These are phyloP conservation scores for Daldinia eschscholtzii DNA, from an alignment of 2,329 filamentous ascomycete species.

Conservation along the genomic window DNA sequence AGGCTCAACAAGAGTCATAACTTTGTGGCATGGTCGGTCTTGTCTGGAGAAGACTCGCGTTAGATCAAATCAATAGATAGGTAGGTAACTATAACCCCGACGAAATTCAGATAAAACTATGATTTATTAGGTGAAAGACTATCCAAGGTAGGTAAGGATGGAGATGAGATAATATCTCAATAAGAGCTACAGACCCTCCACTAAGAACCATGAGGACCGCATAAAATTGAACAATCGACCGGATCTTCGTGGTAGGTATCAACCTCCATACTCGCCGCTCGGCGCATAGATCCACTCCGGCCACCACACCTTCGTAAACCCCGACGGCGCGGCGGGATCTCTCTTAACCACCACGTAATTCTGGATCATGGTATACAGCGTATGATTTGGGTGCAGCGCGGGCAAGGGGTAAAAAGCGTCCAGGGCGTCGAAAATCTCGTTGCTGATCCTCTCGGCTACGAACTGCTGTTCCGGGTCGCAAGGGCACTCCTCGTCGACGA, in stretches of 20 bases:
- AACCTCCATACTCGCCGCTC: background rate
- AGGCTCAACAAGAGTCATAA: too few relatives aligned
- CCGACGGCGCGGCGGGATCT: background rate
- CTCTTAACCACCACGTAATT: background rate
- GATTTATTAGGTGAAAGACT: too few relatives aligned
- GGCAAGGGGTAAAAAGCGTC: background rate
- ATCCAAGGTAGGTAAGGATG: background rate
- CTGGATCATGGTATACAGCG: background rate
- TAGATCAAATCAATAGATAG: too few relatives aligned
- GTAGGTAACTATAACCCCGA: too few relatives aligned
- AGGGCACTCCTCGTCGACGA: background rate
- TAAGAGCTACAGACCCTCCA: background rate
- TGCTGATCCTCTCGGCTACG: background rate
- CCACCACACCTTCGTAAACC: slow-evolving; percentile 3
- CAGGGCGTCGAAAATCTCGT: background rate
- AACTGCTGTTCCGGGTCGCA: background rate
- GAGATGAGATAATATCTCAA: background rate
- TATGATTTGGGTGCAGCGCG: background rate
- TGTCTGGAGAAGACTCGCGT: too few relatives aligned
- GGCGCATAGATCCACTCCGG: background rate
- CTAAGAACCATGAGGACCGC: background rate
- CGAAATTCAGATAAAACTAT: too few relatives aligned
- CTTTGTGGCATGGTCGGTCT: too few relatives aligned
- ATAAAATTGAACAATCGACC: background rate
- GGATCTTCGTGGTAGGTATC: background rate